phyloP scores from a whole-genome alignment of 2,329 filamentous ascomycete genomes.

The Sarocladium brachiariae region DNA sequence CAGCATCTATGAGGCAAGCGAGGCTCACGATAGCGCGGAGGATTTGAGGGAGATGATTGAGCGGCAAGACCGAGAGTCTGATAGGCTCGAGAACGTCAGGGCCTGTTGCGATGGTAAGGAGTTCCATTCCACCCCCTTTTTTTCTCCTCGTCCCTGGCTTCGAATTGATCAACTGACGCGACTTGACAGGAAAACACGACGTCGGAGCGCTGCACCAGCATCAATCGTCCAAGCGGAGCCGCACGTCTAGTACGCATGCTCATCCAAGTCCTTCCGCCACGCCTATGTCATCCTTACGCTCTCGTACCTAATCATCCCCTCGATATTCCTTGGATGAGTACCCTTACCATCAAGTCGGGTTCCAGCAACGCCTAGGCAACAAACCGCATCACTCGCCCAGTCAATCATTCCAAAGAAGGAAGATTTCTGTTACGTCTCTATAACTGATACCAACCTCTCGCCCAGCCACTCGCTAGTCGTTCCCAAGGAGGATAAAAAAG shows the following conservation, averaged over 20 bases:
- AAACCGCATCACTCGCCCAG: background rate
- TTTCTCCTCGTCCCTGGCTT: too few relatives aligned
- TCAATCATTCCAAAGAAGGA: background rate
- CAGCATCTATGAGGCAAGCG: conserved; percentile 53
- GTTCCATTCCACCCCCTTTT: background rate
- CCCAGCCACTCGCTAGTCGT: too few relatives aligned
- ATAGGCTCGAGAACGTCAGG: conserved; percentile 86
- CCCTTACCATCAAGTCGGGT: background rate
- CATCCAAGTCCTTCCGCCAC: conserved; percentile 4
- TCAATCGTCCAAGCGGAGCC: background rate
- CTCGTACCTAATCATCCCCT: background rate
- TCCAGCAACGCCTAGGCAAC: too few relatives aligned
- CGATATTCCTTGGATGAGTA: background rate
- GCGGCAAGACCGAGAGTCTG: conserved; percentile 66
- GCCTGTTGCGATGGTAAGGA: conserved; percentile 92
- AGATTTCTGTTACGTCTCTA: too few relatives aligned
- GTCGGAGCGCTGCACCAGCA: conserved; percentile 52
- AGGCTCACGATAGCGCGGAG: conserved; percentile 71
- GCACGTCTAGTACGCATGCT: conserved; percentile 1
- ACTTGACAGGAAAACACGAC: conserved; percentile 60
- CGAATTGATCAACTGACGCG: conserved; percentile 19
- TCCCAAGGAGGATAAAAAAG: too few relatives aligned
- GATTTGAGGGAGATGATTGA: conserved; percentile 76
- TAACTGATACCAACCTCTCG: too few relatives aligned
- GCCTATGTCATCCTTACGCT: conserved; percentile 3